These are phyloP conservation scores for Rubus idaeus DNA, from an alignment of 306 rosid species.

Conservation along the genomic window DNA sequence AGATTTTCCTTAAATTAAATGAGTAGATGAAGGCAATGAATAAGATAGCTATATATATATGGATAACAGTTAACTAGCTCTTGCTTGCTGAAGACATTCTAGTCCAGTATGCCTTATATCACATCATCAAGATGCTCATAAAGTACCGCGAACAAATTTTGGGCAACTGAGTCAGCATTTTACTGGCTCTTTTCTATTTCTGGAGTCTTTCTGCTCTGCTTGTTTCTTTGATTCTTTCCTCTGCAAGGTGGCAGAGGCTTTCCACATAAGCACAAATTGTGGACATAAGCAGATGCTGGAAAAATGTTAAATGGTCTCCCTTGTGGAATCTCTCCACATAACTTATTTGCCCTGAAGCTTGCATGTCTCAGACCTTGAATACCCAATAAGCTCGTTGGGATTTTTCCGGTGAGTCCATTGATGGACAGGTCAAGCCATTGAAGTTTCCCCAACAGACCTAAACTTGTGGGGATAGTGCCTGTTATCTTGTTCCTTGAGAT, in stretches of 20 bases:
- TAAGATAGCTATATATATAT: background rate
- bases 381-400: slow-evolving; percentile 75
- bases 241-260: slow-evolving; percentile 84
- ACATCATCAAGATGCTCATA: slow-evolving; percentile 33
- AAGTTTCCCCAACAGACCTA: slow-evolving; percentile 62
- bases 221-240: slow-evolving; percentile 25
- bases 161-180: slow-evolving; percentile 51
- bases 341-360: slow-evolving; percentile 81
- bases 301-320: slow-evolving; percentile 77
- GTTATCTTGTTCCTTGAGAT: slow-evolving; percentile 78
- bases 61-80: background rate
- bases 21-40: background rate
- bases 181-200: slow-evolving; percentile 46
- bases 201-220: background rate
- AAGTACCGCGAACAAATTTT: slow-evolving; percentile 32
- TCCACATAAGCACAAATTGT: slow-evolving; percentile 87
- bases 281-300: slow-evolving; percentile 78
- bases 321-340: slow-evolving; percentile 95
- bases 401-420: slow-evolving; percentile 67
- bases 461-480: slow-evolving; percentile 64
- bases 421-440: slow-evolving; percentile 90
- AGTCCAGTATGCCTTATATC: background rate
- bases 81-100: background rate
- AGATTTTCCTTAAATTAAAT: background rate
- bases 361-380: slow-evolving; percentile 63